Conservation (phyloP, 2,329 filamentous ascomycete species). For the Hypoxylon sp. region DNA sequence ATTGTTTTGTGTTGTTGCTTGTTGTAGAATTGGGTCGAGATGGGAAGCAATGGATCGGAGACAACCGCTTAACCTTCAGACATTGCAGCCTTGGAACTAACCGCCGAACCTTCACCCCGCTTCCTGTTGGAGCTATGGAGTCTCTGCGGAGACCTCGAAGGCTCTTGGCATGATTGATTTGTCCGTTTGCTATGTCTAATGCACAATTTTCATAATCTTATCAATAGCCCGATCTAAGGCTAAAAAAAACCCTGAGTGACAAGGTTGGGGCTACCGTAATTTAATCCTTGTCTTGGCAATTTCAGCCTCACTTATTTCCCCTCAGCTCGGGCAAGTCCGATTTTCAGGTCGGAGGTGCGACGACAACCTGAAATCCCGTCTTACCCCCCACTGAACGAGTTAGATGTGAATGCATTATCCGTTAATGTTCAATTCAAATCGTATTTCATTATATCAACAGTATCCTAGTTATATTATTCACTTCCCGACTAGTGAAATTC, state of each 20-base stretch:
- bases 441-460: neutral
- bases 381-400: neutral
- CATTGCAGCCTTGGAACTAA: neutral
- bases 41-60: slow-evolving; percentile 4
- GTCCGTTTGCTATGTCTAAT: slow-evolving; percentile 4
- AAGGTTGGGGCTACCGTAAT: slow-evolving; percentile 12
- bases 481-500: neutral
- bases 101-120: slow-evolving; percentile 20
- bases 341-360: neutral
- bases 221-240: slow-evolving; percentile 14
- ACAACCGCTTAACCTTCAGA: neutral
- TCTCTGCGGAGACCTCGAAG: slow-evolving; percentile 6
- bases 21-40: slow-evolving; percentile 15
- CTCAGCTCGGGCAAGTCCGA: slow-evolving; percentile 16
- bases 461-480: neutral
- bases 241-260: slow-evolving; percentile 15
- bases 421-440: neutral
- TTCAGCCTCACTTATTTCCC: slow-evolving; percentile 25
- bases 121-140: slow-evolving; percentile 16
- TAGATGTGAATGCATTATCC: neutral
- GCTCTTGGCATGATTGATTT: slow-evolving; percentile 16
- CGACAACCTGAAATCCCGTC: neutral
- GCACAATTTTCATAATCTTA: slow-evolving; percentile 35
- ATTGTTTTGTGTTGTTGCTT: too few species aligned
- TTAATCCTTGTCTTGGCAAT: slow-evolving; percentile 18